A percentile compares a stretch with the other conserved stretches of the same genome.
These are phyloP conservation scores for Penicillium flavigenum DNA, from an alignment of 495 filamentous ascomycete species.

Conservation along the genomic window DNA sequence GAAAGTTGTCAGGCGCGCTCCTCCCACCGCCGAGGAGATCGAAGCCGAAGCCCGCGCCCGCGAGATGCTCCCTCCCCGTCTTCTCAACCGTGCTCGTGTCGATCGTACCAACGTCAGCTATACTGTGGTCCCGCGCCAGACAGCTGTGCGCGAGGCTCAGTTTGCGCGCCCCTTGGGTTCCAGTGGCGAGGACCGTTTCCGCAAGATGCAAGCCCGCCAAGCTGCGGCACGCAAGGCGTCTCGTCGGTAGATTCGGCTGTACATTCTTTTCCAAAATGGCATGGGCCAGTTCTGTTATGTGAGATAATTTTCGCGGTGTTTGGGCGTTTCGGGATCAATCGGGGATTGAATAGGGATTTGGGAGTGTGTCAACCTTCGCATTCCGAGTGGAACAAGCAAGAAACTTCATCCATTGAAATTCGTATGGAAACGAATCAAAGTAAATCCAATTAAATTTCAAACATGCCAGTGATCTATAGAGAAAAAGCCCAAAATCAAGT, in stretches of 20 bases:
- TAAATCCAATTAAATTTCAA: not conserved
- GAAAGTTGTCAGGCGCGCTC: slow-evolving; percentile 50
- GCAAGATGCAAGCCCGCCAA: slow-evolving; percentile 74
- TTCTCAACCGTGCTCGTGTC: slow-evolving; percentile 69
- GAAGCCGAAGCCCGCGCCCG: slow-evolving; percentile 67
- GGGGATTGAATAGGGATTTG: slow-evolving; percentile 14
- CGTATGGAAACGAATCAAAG: not conserved
- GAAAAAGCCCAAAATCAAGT: not conserved
- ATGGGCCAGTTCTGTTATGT: slow-evolving; percentile 9
- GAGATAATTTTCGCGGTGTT: slow-evolving; percentile 10
- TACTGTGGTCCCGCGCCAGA: slow-evolving; percentile 71
- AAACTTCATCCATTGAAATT: slow-evolving; percentile 3
- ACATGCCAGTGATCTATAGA: not conserved
- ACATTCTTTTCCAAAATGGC: slow-evolving; percentile 8
- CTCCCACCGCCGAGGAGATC: slow-evolving; percentile 49
- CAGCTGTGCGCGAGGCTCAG: slow-evolving; percentile 48
- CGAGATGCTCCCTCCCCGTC: slow-evolving; percentile 65
- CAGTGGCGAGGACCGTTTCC: slow-evolving; percentile 75
- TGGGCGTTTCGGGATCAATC: slow-evolving; percentile 16
- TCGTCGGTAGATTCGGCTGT: slow-evolving; percentile 26
- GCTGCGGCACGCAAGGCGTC: slow-evolving; percentile 52
- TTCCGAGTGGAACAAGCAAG: slow-evolving; percentile 8
- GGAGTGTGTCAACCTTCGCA: slow-evolving; percentile 1
- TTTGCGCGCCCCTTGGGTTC: slow-evolving; percentile 66
- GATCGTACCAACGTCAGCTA: slow-evolving; percentile 74